Percentiles rank a stretch among this genome's conserved stretches.
phyloP scores from a whole-genome alignment of 768 basidiomycete species.

The Pleurotus salmoneostramineus region DNA sequence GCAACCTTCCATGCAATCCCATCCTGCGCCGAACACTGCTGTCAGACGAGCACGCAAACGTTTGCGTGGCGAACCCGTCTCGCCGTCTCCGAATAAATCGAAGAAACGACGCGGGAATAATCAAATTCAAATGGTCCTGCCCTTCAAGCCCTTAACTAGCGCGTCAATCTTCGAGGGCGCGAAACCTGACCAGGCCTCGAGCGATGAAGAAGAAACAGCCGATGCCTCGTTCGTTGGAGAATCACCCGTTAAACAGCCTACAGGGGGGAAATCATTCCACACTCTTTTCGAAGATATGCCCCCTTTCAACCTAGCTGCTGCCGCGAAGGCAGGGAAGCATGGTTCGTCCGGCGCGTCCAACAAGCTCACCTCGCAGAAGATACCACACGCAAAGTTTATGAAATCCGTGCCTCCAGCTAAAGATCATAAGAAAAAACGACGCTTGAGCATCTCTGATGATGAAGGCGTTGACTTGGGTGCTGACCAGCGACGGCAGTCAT shows the following conservation, averaged over 20 bases:
- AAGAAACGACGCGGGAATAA: slow-evolving; percentile 60
- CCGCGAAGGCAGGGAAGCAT: slow-evolving; percentile 4
- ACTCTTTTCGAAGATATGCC: slow-evolving; percentile 55
- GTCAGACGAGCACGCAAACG: slow-evolving; percentile 74
- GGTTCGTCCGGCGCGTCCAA: too few relatives aligned
- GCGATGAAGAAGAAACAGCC: slow-evolving; percentile 24
- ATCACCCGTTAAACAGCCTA: slow-evolving; percentile 64
- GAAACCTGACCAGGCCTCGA: slow-evolving; percentile 30
- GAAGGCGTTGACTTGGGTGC: neutral
- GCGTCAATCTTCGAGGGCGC: slow-evolving; percentile 31
- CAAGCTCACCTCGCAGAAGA: too few relatives aligned
- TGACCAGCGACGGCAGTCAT: neutral
- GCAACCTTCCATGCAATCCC: slow-evolving; percentile 15
- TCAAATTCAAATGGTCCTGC: slow-evolving; percentile 18
- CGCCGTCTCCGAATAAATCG: slow-evolving; percentile 76
- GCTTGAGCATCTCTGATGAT: neutral
- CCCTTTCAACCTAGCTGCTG: slow-evolving; percentile 6
- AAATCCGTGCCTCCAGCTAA: neutral
- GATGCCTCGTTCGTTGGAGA: slow-evolving; percentile 59
- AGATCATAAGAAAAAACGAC: neutral
- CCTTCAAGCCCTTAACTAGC: slow-evolving; percentile 3
- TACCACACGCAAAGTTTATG: too few relatives aligned
- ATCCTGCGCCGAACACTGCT: slow-evolving; percentile 33
- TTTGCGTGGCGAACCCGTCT: slow-evolving; percentile 78
- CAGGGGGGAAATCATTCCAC: slow-evolving; percentile 59